phyloP scores from a whole-genome alignment of 2,329 filamentous ascomycete species.

The Coleophoma crateriformis region DNA sequence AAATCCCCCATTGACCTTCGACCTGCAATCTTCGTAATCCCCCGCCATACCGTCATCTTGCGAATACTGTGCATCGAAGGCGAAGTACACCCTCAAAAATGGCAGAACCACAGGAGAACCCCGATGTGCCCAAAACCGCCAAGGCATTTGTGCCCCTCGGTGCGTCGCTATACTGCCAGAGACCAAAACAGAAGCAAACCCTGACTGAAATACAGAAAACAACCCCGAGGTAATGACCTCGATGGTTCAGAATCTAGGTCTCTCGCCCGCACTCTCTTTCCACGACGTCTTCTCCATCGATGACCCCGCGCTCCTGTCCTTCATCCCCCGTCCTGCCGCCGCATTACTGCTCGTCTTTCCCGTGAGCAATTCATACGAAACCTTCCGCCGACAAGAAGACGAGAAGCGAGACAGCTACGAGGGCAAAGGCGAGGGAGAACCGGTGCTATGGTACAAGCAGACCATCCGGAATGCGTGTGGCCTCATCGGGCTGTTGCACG shows the following conservation, averaged over 20 bases:
- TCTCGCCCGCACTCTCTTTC: constrained; percentile 69
- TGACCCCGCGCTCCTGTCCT: constrained; percentile 78
- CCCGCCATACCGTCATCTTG: no score
- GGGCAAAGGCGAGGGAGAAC: constrained; percentile 62
- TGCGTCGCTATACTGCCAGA: constrained; percentile 5
- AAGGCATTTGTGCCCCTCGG: constrained; percentile 28
- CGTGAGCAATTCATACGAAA: constrained; percentile 75
- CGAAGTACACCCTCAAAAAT: not conserved
- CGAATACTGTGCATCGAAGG: no score
- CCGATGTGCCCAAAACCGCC: constrained; percentile 22
- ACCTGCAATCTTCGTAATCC: no score
- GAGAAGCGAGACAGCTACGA: constrained; percentile 54
- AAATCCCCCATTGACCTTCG: no score
- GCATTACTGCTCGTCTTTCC: constrained; percentile 94
- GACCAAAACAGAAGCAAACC: not conserved
- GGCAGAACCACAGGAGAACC: constrained; percentile 9
- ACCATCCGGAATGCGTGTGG: constrained; percentile 95
- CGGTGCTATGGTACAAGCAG: constrained; percentile 91
- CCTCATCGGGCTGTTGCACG: constrained; percentile 83
- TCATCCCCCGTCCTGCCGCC: constrained; percentile 83
- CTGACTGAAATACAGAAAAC: constrained; percentile 47
- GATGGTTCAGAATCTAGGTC: constrained; percentile 78
- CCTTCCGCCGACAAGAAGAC: constrained; percentile 72
- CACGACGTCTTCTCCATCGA: constrained; percentile 93
- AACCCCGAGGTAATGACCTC: constrained; percentile 88